Base-by-base conservation (phyloP, 1,284 basidiomycete species). In the Apiotrichum laibachii region DNA sequence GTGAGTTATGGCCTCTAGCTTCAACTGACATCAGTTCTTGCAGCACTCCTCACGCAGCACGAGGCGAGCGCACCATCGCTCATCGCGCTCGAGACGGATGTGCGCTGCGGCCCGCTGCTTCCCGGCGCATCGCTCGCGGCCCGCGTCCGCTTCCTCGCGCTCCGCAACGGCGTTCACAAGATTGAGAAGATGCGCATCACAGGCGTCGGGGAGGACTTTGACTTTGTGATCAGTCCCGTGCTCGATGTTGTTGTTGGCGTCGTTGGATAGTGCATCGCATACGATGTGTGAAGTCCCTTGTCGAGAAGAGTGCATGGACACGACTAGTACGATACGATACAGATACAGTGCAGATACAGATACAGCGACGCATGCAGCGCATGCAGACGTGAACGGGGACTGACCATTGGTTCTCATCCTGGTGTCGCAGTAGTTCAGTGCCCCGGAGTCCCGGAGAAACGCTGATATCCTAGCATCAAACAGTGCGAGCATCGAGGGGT, bases 51-150 rank as follows among this genome's bases (percentile, higher is more conserved):
- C 2, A 34, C 55, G 0, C 56, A 62, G 33, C 61, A 77, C 58
- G 48, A 66, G 26, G 52, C 67, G 1, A 54, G 69, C 2, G 59
- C 73, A 1, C 69, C 77, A 7, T 87, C 89, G 0, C 82, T 93
- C 39, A 77, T 92, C 44, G 85, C 91, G 1, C 72, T 93, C 65
- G 89, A 92, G 70, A 89, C 89, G 67, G 83, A 89, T 55, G 84
- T 93, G 46, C 83, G 89, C 13, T 85, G 92, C 54, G 91, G 90
- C 11, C 90, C 91, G 0, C 80, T 94, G 16, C 80, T 85, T 16
- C 88, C 90, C 2, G 86, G 85, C 11, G 86, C 89, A 1, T 90
- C 88, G 70, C 88, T 93, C 69, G 88, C 88, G 21, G 87, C 92
- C n/a, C 81, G 89, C 39, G 88, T 93, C 84, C 83, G 88, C 55